These are phyloP conservation scores for Trichodelitschia bisporula DNA, from an alignment of 495 filamentous ascomycete species.

Conservation along the genomic window DNA sequence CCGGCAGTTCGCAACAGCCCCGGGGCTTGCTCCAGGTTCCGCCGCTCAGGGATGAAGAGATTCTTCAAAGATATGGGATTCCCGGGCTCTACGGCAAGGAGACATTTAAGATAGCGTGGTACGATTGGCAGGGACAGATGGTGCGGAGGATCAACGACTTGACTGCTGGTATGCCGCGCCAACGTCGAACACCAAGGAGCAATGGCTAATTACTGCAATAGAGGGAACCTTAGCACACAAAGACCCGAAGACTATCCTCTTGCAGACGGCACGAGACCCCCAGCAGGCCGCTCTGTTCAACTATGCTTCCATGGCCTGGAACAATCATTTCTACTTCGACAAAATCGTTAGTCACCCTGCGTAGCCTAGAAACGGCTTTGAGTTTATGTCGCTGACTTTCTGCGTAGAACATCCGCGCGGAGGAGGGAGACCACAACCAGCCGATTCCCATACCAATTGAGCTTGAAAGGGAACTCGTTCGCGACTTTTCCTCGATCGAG, in stretches of 20 bases:
- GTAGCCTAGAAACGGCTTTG: too few species aligned
- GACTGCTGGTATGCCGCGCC: slow-evolving; percentile 56
- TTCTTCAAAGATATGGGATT: slow-evolving; percentile 32
- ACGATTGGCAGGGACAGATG: slow-evolving; percentile 48
- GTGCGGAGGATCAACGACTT: slow-evolving; percentile 49
- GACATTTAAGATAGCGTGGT: slow-evolving; percentile 57
- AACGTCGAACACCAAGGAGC: too few species aligned
- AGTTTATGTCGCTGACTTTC: too few species aligned
- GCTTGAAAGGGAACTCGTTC: slow-evolving; percentile 3
- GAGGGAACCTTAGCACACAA: slow-evolving; percentile 31
- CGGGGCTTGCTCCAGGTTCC: too few species aligned
- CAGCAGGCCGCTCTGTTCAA: slow-evolving; percentile 65
- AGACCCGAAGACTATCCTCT: slow-evolving; percentile 37
- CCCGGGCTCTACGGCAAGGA: slow-evolving; percentile 36
- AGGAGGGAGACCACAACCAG: too few species aligned
- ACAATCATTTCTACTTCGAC: slow-evolving; percentile 92
- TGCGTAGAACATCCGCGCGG: too few species aligned
- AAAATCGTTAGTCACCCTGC: slow-evolving; percentile 22
- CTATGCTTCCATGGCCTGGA: slow-evolving; percentile 82
- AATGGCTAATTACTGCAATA: too few species aligned
- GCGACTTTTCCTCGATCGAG: slow-evolving; percentile 55
- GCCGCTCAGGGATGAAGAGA: slow-evolving; percentile 26
- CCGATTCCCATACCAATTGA: neutral
- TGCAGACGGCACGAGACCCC: slow-evolving; percentile 56
- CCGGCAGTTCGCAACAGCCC: too few species aligned